Base-by-base conservation (phyloP, 768 basidiomycete species). In the Boletus rubropictus region DNA sequence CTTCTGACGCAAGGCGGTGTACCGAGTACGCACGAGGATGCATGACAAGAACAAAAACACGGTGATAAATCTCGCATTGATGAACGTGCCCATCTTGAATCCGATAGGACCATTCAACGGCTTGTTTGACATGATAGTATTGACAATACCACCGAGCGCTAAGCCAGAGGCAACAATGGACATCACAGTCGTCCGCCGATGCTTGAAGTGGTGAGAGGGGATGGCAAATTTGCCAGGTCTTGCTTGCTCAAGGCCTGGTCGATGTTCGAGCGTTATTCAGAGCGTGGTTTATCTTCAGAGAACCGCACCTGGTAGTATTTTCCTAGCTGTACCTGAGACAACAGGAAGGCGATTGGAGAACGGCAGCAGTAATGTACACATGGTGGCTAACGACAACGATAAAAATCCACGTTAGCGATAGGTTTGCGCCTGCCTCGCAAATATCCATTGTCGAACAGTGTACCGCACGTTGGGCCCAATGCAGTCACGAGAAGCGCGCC, bases 71-170 rank as follows among this genome's bases (percentile, higher is more conserved):
- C 59, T 59, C 2, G 70, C 75, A 44, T 66, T 74, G 11, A 67
- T 68, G 4, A 64, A 67, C 0, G 71, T 69, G 24, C 71, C 69
- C 33, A 48, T 64, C 11, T 54, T 63, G 54, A 79, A 74, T 7
- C 83, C 79, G 4, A 73, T 60, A 6, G 64, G 53, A 3, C 73
- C 71, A 44, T 72, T 74, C 44, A 42, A 50, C 28, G 44, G 49
- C 20, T 70, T 62, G 58, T 86, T 84, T 24, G 86, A 64, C 70
- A 84, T 75, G 51, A 82, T 79, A 1, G 81, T 79, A 45, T 82
- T 75, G 12, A 77, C 53, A 18, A 79, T 64, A 6, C 77, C 79
- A 7, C 84, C 82, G 3, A 81, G 58, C 3, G 77, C 72, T 28
- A 74, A 69, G 20, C 75, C 75, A 24, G 76, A 75, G 24, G 73